Percentiles rank a stretch among this genome's conserved stretches.
Conservation (phyloP, 2,329 filamentous ascomycete genomes). For the Grosmannia clavigera region DNA sequence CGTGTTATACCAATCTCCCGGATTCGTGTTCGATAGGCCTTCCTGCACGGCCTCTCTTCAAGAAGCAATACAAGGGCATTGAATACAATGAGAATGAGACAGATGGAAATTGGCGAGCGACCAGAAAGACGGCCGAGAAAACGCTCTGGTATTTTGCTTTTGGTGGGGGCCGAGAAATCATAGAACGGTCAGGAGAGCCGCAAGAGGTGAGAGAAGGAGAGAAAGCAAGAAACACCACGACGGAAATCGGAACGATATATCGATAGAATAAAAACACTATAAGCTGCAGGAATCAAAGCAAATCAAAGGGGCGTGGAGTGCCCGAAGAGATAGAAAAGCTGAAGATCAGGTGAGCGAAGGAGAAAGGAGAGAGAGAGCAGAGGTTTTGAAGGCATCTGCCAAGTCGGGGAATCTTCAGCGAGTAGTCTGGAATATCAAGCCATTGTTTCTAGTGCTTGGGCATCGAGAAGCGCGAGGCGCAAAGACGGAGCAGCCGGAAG, state of each 20-base stretch:
- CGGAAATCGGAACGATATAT: not conserved
- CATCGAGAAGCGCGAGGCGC: not conserved
- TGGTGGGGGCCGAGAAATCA: too few relatives aligned
- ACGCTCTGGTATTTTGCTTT: too few relatives aligned
- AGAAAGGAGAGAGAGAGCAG: not conserved
- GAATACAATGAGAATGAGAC: too few relatives aligned
- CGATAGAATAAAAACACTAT: not conserved
- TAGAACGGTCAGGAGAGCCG: too few relatives aligned
- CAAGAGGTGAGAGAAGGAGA: not conserved
- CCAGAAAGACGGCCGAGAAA: too few relatives aligned
- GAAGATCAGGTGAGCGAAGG: not conserved
- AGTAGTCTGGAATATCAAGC: conserved; percentile 1
- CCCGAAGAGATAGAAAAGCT: not conserved
- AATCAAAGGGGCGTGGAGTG: not conserved
- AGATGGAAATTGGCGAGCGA: too few relatives aligned
- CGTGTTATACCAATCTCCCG: too few relatives aligned
- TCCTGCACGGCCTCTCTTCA: too few relatives aligned
- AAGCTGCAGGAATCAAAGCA: not conserved
- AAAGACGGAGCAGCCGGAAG: not conserved
- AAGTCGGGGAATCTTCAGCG: not conserved
- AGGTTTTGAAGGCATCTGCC: too few relatives aligned
- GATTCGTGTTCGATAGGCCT: too few relatives aligned
- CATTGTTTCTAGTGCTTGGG: conserved; percentile 8
- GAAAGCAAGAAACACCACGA: not conserved
- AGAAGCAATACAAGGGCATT: too few relatives aligned